These are phyloP conservation scores for Cyamopsis tetragonoloba DNA, from an alignment of 306 rosid genomes.

Conservation along the genomic window DNA sequence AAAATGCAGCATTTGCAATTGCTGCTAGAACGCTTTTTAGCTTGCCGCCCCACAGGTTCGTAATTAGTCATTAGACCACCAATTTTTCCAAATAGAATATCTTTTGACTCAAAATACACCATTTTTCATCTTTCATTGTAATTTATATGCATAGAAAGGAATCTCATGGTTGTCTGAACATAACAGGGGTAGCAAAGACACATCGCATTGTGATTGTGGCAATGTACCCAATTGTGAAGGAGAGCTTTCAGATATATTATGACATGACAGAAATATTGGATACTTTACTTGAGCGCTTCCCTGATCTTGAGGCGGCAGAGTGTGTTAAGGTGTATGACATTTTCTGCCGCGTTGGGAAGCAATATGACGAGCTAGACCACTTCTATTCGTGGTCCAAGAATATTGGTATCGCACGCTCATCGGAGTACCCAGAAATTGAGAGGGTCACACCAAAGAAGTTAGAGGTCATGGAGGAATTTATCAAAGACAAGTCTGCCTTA, in stretches of 20 bases:
- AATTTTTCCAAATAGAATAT: background rate
- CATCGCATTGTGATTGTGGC: constrained; percentile 75
- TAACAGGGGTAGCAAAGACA: constrained; percentile 66
- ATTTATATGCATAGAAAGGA: background rate
- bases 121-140: background rate
- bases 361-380: constrained; percentile 74
- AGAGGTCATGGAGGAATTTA: constrained; percentile 76
- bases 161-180: constrained; percentile 21
- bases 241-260: constrained; percentile 66
- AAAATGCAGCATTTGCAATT: constrained; percentile 76
- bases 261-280: constrained; percentile 64
- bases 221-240: constrained; percentile 64
- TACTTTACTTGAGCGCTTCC: constrained; percentile 60
- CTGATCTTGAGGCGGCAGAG: constrained; percentile 49
- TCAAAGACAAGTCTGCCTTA: constrained; percentile 48
- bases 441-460: constrained; percentile 65
- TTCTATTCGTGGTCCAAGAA: constrained; percentile 68
- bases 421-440: constrained; percentile 83
- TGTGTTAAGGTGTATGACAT: constrained; percentile 63
- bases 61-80: background rate
- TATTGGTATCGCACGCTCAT: constrained; percentile 66
- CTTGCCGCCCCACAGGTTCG: constrained; percentile 95
- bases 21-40: constrained; percentile 79
- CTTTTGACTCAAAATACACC: background rate
- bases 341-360: constrained; percentile 75